These are phyloP conservation scores for Dendrocalamus latiflorus DNA, from an alignment of 202 grass and related monocot species.

Conservation along the genomic window DNA sequence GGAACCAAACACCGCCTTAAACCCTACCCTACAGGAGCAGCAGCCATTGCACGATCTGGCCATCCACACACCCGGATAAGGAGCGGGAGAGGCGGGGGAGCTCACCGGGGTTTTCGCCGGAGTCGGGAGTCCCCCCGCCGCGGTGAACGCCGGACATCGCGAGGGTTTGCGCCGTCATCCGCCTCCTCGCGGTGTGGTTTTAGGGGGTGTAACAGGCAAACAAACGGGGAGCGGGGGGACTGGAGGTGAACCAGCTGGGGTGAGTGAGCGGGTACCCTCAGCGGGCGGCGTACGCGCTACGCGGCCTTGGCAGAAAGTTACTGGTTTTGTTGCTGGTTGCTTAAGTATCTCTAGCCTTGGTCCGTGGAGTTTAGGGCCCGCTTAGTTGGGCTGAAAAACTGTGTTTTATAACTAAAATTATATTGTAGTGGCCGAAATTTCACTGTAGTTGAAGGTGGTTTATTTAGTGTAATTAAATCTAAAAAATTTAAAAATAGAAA, in stretches of 20 bases:
- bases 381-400: too few relatives aligned
- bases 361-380: too few relatives aligned
- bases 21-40: background rate
- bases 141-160: conserved; percentile 36
- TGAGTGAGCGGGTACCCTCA: background rate
- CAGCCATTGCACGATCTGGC: conserved; percentile 14
- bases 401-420: too few relatives aligned
- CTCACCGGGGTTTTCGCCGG: conserved; percentile 12
- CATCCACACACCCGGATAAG: background rate
- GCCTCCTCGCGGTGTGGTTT: background rate
- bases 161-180: background rate
- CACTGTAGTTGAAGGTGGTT: too few relatives aligned
- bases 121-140: background rate
- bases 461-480: too few relatives aligned
- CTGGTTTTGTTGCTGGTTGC: too few relatives aligned
- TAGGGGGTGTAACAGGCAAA: background rate
- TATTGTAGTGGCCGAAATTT: too few relatives aligned
- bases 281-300: background rate
- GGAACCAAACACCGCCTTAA: background rate
- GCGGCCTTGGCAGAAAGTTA: too few relatives aligned
- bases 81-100: background rate
- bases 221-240: too few relatives aligned
- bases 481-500: too few relatives aligned
- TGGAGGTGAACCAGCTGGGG: background rate
- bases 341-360: too few relatives aligned